Percentiles rank a stretch among this genome's conserved stretches.
Conservation (phyloP, 73 alveolate genomes). For the Diophrys sp. region DNA sequence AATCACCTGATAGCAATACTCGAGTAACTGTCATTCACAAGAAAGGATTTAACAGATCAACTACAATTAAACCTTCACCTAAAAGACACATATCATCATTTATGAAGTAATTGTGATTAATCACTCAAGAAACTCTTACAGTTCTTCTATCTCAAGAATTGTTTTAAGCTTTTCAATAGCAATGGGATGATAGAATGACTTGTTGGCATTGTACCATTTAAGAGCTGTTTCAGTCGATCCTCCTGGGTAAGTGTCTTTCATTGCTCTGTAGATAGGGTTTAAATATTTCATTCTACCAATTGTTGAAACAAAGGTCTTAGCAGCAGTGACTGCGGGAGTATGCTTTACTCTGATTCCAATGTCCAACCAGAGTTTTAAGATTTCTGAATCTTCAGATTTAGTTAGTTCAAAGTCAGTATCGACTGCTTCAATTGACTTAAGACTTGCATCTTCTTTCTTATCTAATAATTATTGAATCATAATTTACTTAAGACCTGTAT, state of each 20-base stretch:
- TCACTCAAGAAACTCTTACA: not conserved
- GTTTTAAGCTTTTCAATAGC: conserved; percentile 22
- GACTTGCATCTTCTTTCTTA: not conserved
- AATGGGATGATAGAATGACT: conserved; percentile 44
- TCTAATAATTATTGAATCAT: not conserved
- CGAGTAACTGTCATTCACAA: too few species aligned
- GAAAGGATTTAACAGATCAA: too few species aligned
- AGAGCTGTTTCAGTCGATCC: not conserved
- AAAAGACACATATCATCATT: too few species aligned
- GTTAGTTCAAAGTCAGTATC: conserved; percentile 36
- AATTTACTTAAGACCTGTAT: not conserved
- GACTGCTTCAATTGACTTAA: conserved; percentile 4
- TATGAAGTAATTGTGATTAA: too few species aligned
- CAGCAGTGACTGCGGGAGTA: conserved; percentile 5
- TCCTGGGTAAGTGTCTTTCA: conserved; percentile 11
- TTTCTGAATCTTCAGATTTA: conserved; percentile 36
- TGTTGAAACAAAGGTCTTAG: conserved; percentile 19
- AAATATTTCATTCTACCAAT: conserved; percentile 14
- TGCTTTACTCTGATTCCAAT: conserved; percentile 20
- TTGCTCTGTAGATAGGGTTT: conserved; percentile 28
- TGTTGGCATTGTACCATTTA: not conserved
- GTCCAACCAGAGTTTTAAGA: conserved; percentile 32
- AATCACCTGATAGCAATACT: too few species aligned
- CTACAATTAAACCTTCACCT: too few species aligned
- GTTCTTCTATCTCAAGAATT: conserved; percentile 12